Evolutionary conservation across 257 asterid species (phyloP), one percentile per base, ranked within the genome.

Genomic region (Apocynum venetum): DNA sequence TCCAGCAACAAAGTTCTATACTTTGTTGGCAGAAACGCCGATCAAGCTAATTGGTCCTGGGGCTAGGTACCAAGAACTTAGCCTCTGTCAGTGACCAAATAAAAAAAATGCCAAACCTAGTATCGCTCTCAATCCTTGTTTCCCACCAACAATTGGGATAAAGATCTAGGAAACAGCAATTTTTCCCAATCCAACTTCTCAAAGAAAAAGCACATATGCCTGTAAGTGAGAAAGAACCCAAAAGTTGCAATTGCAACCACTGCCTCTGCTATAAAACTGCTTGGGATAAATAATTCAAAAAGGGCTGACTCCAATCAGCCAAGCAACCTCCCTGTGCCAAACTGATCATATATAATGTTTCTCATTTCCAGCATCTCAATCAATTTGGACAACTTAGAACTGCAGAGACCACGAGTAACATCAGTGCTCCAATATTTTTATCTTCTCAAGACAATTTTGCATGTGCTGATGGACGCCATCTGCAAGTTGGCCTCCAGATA

Each of bases 351-450:
- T 14, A 63, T 35, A 14, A 35, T 40, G 25, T 66, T 41, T 41
- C 8, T 25, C 41, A 59, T n/a, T 20, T 46, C 3, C 43, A 2
- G 69, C 20, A 12, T 13, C 14, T 15, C 20, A 63, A 36, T 10
- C 46, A 12, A 8, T 46, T 35, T 8, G 36, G 52, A 43, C 14
- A 67, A 41, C 11, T 13, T 65, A 40, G 48, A 14, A 14, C 52
- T 0, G 72, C 31, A 41, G 51, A 67, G 52, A 15, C 6, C 13
- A 68, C 43, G 6, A 68, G 73, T 68, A 68, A 43, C 51, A 43
- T 89, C 84, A 95, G 81, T 89, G 93, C 81, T 91, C 98, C 89
- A 95, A 85, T 73, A 70, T 46, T 84, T 86, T 90, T 86, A 95
- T 89, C 92, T 91, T 93, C 80, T 84, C 96, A 38, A 93, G 84